phyloP scores from a whole-genome alignment of 441 rosid genomes.

The Iberis amara region DNA sequence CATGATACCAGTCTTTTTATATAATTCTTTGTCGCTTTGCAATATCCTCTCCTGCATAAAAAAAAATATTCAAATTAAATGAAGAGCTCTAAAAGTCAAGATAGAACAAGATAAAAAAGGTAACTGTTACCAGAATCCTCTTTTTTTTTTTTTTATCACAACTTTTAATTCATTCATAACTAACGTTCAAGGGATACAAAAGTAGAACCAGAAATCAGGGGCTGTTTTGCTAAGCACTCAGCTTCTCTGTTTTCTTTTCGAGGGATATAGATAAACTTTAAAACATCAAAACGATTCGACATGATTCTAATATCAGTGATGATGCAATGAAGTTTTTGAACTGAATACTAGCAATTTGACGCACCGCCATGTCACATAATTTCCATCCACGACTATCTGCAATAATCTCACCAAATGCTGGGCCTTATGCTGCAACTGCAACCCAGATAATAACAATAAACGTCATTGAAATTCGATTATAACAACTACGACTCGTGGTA shows the following conservation, averaged over 20 bases:
- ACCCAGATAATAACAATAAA: not conserved
- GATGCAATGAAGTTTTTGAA: slow-evolving; percentile 74
- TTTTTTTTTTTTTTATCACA: too few relatives aligned
- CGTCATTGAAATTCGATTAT: not conserved
- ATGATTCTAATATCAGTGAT: too few relatives aligned
- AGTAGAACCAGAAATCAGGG: too few relatives aligned
- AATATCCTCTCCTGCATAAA: slow-evolving; percentile 51
- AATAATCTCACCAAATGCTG: slow-evolving; percentile 89
- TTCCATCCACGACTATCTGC: slow-evolving; percentile 82
- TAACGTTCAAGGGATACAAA: too few relatives aligned
- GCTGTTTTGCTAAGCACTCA: too few relatives aligned
- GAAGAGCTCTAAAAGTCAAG: not conserved
- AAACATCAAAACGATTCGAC: too few relatives aligned
- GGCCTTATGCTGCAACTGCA: slow-evolving; percentile 78
- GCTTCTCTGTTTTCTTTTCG: too few relatives aligned
- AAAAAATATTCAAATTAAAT: slow-evolving; percentile 8
- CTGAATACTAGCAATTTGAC: slow-evolving; percentile 94
- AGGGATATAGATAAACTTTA: too few relatives aligned
- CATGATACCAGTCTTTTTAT: slow-evolving; percentile 8
- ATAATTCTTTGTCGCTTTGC: slow-evolving; percentile 59
- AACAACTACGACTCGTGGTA: not conserved
- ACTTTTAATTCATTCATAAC: too few relatives aligned
- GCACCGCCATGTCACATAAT: slow-evolving; percentile 77
- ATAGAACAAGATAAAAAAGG: not conserved
- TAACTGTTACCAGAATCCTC: slow-evolving; percentile 29